These are phyloP conservation scores for Brettanomyces anomalus DNA, from an alignment of 805 yeast genomes.

Conservation along the genomic window DNA sequence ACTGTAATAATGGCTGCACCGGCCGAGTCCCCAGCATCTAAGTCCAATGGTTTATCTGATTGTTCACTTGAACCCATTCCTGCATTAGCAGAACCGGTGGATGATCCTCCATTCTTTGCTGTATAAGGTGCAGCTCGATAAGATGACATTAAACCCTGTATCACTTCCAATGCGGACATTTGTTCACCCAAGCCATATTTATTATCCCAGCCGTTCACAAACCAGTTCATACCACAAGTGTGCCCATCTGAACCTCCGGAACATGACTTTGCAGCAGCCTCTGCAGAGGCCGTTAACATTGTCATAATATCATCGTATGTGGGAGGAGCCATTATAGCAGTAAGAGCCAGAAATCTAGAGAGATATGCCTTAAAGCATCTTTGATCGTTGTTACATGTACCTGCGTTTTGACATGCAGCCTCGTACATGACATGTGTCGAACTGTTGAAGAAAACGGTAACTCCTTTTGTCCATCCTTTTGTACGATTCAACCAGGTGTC, in stretches of 20 bases:
- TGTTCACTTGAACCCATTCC: slow-evolving; percentile 42
- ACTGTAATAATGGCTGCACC: slow-evolving; percentile 67
- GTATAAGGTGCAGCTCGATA: slow-evolving; percentile 47
- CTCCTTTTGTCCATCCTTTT: slow-evolving; percentile 42
- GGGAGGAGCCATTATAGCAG: slow-evolving; percentile 63
- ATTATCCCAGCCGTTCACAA: slow-evolving; percentile 50
- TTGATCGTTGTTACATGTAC: slow-evolving; percentile 76
- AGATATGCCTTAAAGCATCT: slow-evolving; percentile 86
- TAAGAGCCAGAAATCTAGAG: slow-evolving; percentile 62
- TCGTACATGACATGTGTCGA: slow-evolving; percentile 57
- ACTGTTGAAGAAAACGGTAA: slow-evolving; percentile 41
- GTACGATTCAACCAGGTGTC: slow-evolving; percentile 60
- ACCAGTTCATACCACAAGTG: slow-evolving; percentile 73
- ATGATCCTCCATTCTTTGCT: slow-evolving; percentile 19
- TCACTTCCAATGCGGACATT: slow-evolving; percentile 61
- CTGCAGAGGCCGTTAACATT: slow-evolving; percentile 41
- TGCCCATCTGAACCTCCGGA: slow-evolving; percentile 66
- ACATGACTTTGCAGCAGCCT: slow-evolving; percentile 64
- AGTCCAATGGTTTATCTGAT: slow-evolving; percentile 29
- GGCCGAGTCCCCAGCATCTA: slow-evolving; percentile 43
- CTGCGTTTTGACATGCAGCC: slow-evolving; percentile 66
- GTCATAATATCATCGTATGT: slow-evolving; percentile 29
- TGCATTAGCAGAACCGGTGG: slow-evolving; percentile 52
- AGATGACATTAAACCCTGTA: slow-evolving; percentile 38
- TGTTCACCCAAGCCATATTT: slow-evolving; percentile 72